Base-by-base conservation (phyloP, 768 basidiomycete genomes). In the Tulasnella sp. region DNA sequence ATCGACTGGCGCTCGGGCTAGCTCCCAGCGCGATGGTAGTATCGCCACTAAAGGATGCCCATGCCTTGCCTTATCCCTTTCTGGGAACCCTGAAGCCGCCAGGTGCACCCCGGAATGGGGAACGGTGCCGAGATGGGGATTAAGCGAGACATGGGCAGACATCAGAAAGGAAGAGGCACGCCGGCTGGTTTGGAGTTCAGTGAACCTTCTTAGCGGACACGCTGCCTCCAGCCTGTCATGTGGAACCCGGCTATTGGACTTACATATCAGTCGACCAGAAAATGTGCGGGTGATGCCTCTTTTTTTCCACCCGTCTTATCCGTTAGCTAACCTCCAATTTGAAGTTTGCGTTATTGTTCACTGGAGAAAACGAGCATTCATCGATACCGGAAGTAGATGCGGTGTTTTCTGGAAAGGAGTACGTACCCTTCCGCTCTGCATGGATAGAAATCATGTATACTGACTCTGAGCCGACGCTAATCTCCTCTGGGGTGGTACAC, bases 161-260 rank as follows among this genome's bases (percentile, higher is more conserved):
- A 62, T 55, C 8, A 19, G 61, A 43, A 51, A 34, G 49, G 63
- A 64, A 29, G 63, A 64, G 55, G 26, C 41, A 15, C 41, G 63
- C 13, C 30, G 63, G 41, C 41, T 64, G 26, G 63, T 64, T 10
- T 64, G 63, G 60, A 64, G 61, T 60, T 34, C 63, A 15, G 24
- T 64, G 5, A 51, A 32, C 44, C 38, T 64, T n/a, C 32, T 62
- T 17, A 49, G 47, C 2, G 61, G 61, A 0, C 45, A 62, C 29
- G 24, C 56, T 45, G 19, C 34, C 8, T 32, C 49, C 34, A 51
- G 56, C 32, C 44, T 62, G 21, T 56, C 56, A 21, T 11, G 49
- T 9, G 48, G 45, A 27, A 29, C 43, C 15, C 49, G 30, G 23
- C 56, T 48, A 42, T 34, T 58, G 49, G 56, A 62, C 41, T 59